Evolutionary conservation across 2,329 filamentous ascomycete genomes (phyloP), one percentile per base, ranked within the genome.

Genomic region (Colletotrichum lini): DNA sequence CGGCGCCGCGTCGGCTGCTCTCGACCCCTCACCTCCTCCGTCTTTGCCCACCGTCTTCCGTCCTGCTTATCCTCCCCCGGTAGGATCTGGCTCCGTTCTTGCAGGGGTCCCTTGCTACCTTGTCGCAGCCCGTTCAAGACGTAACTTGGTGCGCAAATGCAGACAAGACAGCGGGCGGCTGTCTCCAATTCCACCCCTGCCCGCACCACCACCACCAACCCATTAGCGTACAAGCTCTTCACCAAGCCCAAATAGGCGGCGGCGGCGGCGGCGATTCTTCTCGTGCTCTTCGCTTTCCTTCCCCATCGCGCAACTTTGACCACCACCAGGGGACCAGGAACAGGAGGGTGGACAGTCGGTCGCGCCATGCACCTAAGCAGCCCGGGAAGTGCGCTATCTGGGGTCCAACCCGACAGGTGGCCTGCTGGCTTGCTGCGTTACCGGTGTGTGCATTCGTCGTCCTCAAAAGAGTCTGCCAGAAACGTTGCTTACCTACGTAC

Each of bases 401-500:
- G 67, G 67, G 56, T 61, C 57, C 67, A 67, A 52, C 56, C 35
- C 42, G 35, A 49, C 63, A 26, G 18, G 42, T 42, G 57, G 12
- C 50, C 67, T 56, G 62, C 40, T 70, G 63, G 35, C 38, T 61
- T 40, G 50, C 57, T 70, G 67, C 44, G 38, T 62, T 67, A 44
- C 64, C 42, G 44, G 62, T 49, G 35, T 68, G 65, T 52, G 64
- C 58, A 53, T 63, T 26, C n/a, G 69, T 40, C 40, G 53, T 47
- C 52, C 52, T 52, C 47, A 23, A 53, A 64, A 49, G 47, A 26
- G 58, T 67, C 64, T 68, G 52, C 53, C 64, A 23, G 44, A 59
- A 30, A 59, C 42, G 52, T 67, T 72, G 69, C 69, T 72, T 72
- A 72, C 69, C 58, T 68, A 66, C 62, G 53, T 70, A 66, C 35